Conservation (phyloP, 2,329 filamentous ascomycete genomes). For the Aspergillus sp. region DNA sequence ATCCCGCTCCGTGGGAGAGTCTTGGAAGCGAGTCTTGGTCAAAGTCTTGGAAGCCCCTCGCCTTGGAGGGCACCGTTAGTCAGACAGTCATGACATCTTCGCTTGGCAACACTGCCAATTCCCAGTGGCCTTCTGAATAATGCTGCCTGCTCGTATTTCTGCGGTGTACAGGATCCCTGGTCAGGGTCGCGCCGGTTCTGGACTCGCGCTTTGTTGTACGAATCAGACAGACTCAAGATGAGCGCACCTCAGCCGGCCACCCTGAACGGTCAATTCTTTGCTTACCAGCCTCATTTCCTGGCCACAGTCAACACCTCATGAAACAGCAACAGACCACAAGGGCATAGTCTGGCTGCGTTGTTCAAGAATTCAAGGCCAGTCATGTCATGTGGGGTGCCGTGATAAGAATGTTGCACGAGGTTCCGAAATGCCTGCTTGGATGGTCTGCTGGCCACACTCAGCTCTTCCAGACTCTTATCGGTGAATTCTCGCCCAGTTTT, state of each 20-base stretch:
- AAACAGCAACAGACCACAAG: not conserved
- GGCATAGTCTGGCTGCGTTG: not conserved
- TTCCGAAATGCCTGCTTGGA: not conserved
- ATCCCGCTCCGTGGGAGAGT: not conserved
- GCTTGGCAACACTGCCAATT: not conserved
- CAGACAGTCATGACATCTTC: not conserved
- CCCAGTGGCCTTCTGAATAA: not conserved
- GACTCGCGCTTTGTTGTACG: not conserved
- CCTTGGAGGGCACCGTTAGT: not conserved
- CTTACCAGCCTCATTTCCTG: not conserved
- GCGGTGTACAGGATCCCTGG: not conserved
- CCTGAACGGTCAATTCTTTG: not conserved
- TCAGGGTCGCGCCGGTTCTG: not conserved
- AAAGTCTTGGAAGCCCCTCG: not conserved
- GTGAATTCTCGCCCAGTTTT: not conserved
- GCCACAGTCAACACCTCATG: not conserved
- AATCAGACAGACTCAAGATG: not conserved
- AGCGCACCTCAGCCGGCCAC: not conserved
- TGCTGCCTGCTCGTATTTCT: constrained; percentile 2
- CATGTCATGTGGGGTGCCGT: not conserved
- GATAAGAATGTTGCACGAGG: not conserved
- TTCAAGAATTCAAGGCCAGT: not conserved
- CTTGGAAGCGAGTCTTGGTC: constrained; percentile 1
- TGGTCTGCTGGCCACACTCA: not conserved
- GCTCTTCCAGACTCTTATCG: not conserved